Conservation (phyloP, 2,329 filamentous ascomycete species). For the Fusarium napiforme region DNA sequence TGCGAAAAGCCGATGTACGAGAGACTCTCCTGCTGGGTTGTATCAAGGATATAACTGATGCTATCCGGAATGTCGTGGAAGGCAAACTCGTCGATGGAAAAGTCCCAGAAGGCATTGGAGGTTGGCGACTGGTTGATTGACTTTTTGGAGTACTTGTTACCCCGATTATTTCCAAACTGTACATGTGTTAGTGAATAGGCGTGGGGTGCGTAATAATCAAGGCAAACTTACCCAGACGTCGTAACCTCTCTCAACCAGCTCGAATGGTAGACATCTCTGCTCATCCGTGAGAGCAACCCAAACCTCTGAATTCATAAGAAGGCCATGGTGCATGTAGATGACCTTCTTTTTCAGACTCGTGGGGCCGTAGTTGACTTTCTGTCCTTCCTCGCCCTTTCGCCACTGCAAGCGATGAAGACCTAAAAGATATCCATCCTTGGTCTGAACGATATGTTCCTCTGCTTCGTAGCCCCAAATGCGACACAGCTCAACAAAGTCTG, state of each 20-base stretch:
- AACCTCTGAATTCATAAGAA: slow-evolving; percentile 99
- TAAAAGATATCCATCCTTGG: slow-evolving; percentile 90
- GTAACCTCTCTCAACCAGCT: slow-evolving; percentile 88
- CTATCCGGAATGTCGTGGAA: slow-evolving; percentile 97
- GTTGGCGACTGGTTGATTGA: slow-evolving; percentile 80
- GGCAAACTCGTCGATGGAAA: slow-evolving; percentile 98
- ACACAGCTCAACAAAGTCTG: slow-evolving; percentile 95
- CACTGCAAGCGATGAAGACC: slow-evolving; percentile 89
- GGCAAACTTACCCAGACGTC: slow-evolving; percentile 83
- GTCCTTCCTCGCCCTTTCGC: slow-evolving; percentile 82
- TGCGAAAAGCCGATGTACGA: slow-evolving; percentile 98
- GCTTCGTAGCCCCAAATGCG: slow-evolving; percentile 90
- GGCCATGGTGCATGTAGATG: slow-evolving; percentile 92
- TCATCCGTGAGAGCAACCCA: slow-evolving; percentile 94
- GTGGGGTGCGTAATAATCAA: background rate
- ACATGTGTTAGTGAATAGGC: slow-evolving; percentile 40
- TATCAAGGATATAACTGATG: slow-evolving; percentile 89
- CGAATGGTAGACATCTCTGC: slow-evolving; percentile 86
- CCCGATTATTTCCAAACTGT: slow-evolving; percentile 93
- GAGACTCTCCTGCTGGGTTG: slow-evolving; percentile 82
- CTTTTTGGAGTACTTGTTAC: slow-evolving; percentile 99
- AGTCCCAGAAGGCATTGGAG: slow-evolving; percentile 89
- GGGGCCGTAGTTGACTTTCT: slow-evolving; percentile 77
- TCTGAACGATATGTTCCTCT: slow-evolving; percentile 96
- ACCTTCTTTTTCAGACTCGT: slow-evolving; percentile 81